Conservation (phyloP, 1,284 basidiomycete species). For the Ustilago xerochloae region DNA sequence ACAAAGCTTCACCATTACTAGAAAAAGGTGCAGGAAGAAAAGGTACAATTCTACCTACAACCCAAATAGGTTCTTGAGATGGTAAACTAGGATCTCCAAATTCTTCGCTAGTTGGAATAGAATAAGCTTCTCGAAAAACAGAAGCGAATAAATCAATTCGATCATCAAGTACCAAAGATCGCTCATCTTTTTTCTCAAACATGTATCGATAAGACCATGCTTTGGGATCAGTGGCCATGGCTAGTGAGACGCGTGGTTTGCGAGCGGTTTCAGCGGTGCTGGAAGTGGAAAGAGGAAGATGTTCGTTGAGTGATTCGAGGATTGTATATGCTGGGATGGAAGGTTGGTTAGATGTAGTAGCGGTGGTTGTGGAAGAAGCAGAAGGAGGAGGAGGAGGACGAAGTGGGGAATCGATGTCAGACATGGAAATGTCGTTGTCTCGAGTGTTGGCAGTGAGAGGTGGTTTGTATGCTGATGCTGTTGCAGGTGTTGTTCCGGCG, state of each 20-base stretch:
- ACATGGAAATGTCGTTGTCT: slow-evolving; percentile 25
- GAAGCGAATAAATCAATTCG: slow-evolving; percentile 57
- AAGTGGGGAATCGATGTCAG: slow-evolving; percentile 40
- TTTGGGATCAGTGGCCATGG: slow-evolving; percentile 61
- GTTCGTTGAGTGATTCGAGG: slow-evolving; percentile 57
- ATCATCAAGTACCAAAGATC: slow-evolving; percentile 58
- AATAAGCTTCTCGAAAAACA: slow-evolving; percentile 51
- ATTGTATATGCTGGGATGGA: slow-evolving; percentile 10
- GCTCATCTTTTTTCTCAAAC: slow-evolving; percentile 65
- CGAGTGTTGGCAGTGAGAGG: not conserved
- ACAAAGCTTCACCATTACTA: too few species aligned
- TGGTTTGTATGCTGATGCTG: slow-evolving; percentile 36
- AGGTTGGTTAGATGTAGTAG: not conserved
- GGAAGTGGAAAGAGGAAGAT: slow-evolving; percentile 33
- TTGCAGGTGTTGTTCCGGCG: slow-evolving; percentile 26
- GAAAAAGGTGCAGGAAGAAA: slow-evolving; percentile 27
- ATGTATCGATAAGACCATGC: slow-evolving; percentile 66
- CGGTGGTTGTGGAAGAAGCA: not conserved
- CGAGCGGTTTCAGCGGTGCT: slow-evolving; percentile 12
- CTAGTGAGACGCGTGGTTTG: slow-evolving; percentile 56
- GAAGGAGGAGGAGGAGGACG: not conserved
- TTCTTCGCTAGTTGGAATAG: slow-evolving; percentile 38
- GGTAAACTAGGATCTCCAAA: slow-evolving; percentile 58
- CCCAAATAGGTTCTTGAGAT: slow-evolving; percentile 61
- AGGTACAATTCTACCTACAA: slow-evolving; percentile 59